phyloP scores from a whole-genome alignment of 805 yeast genomes.

The Candida loeiensis region DNA sequence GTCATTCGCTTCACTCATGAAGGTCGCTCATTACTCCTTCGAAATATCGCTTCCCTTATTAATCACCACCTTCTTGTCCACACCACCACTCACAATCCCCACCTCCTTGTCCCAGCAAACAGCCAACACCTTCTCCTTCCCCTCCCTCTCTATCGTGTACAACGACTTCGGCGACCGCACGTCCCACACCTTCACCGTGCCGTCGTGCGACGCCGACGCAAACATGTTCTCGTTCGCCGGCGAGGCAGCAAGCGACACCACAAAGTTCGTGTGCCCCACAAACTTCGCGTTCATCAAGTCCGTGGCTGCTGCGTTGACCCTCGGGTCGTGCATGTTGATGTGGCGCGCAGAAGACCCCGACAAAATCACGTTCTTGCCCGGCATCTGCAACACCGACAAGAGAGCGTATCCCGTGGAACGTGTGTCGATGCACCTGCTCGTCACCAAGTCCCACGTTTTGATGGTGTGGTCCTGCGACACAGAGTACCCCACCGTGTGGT shows the following conservation, averaged over 20 bases:
- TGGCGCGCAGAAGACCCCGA: slow-evolving; percentile 99
- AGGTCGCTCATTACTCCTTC: not conserved
- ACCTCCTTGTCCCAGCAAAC: slow-evolving; percentile 78
- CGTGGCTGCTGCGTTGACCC: slow-evolving; percentile 56
- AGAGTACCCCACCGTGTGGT: slow-evolving; percentile 82
- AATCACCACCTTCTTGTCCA: slow-evolving; percentile 88
- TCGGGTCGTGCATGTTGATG: slow-evolving; percentile 88
- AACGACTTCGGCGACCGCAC: slow-evolving; percentile 78
- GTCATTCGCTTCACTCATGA: not conserved
- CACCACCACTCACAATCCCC: slow-evolving; percentile 91
- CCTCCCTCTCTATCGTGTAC: slow-evolving; percentile 77
- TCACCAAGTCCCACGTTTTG: slow-evolving; percentile 94
- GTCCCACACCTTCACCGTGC: slow-evolving; percentile 94
- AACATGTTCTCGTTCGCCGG: slow-evolving; percentile 81
- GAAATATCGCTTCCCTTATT: slow-evolving; percentile 39
- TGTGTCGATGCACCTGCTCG: slow-evolving; percentile 81
- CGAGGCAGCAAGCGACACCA: slow-evolving; percentile 67
- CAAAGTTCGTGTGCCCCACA: slow-evolving; percentile 89
- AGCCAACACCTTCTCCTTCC: slow-evolving; percentile 66
- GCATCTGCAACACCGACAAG: slow-evolving; percentile 67
- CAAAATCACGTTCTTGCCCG: slow-evolving; percentile 67
- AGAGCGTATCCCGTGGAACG: slow-evolving; percentile 83
- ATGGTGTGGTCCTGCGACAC: slow-evolving; percentile 94
- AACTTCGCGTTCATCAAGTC: slow-evolving; percentile 59
- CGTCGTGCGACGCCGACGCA: slow-evolving; percentile 93